Base-by-base conservation (phyloP, 164 flowering plant species). In the Vitis riparia region DNA sequence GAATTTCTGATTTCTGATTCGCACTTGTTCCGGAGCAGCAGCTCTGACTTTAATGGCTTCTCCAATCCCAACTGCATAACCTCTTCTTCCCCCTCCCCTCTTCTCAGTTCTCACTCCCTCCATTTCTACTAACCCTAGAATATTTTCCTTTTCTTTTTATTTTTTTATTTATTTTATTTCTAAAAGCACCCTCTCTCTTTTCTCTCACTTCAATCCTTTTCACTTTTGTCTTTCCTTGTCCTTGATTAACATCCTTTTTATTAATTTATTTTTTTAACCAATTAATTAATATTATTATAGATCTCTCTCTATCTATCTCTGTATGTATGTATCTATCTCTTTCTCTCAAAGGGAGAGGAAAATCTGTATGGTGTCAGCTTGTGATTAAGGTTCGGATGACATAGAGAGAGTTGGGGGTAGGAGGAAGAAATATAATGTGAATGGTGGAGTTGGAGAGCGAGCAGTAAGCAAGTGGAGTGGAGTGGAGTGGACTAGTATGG, bases 211-310 rank as follows among this genome's bases (percentile, higher is more conserved):
- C 68, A 53, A 53, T 61, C 67, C 52, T 73, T 67, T 61, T 62
- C 61, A 55, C 71, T 67, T 73, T 67, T 61, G 75, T 73, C 75
- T 73, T 67, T 73, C 75, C 57, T 67, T 62, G 62, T 73, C 71
- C 71, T 67, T 16, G 62, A 51, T 68, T 63, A 53, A 65, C n/a
- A 37, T n/a, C n/a, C 11, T 8, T 23, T 49, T 57, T 57, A 13
- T 57, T 57, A n/a, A n/a, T 16, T 57, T 57, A 13, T 53, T 12
- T 12, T 17, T 12, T 11, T 11, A 8, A 51, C 44, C 9, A 17
- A 2, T 8, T 52, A 44, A 59, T 48, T 49, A 37, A 17, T 23
- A 13, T 53, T 13, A 13, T 53, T 13, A 13, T 27, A 8, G 8
- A 44, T 32, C 16, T 49, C 67, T 71, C 47, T 53, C 51, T 61